These are phyloP conservation scores for Debaryomyces robertsiae DNA, from an alignment of 1,139 yeast genomes.

Conservation along the genomic window DNA sequence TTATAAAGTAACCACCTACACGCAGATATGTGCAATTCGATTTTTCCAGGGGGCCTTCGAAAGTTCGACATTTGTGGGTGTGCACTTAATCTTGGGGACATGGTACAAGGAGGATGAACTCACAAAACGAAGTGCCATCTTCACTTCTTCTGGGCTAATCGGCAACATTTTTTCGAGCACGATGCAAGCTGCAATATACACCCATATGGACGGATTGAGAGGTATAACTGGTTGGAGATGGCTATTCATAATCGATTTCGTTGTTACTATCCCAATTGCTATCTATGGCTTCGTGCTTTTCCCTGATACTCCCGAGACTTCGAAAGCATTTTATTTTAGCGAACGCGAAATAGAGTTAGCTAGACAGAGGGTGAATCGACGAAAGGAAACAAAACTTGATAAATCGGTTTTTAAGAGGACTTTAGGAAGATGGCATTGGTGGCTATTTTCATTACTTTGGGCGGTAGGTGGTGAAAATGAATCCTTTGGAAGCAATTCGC, in stretches of 20 bases:
- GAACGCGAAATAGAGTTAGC: slow-evolving; percentile 43
- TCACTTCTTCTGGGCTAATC: slow-evolving; percentile 53
- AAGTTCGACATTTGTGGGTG: slow-evolving; percentile 55
- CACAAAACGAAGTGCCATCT: slow-evolving; percentile 52
- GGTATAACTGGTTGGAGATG: slow-evolving; percentile 45
- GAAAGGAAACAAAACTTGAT: slow-evolving; percentile 40
- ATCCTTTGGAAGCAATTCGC: slow-evolving; percentile 53
- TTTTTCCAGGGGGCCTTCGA: slow-evolving; percentile 60
- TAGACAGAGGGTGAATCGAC: slow-evolving; percentile 36
- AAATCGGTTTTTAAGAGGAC: slow-evolving; percentile 50
- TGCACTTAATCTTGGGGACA: slow-evolving; percentile 53
- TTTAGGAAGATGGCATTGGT: slow-evolving; percentile 61
- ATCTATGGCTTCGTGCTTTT: slow-evolving; percentile 56
- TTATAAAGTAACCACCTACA: slow-evolving; percentile 44
- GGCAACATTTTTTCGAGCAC: slow-evolving; percentile 51
- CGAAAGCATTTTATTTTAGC: slow-evolving; percentile 33
- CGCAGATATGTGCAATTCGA: slow-evolving; percentile 52
- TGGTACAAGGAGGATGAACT: slow-evolving; percentile 56
- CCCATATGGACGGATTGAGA: slow-evolving; percentile 30
- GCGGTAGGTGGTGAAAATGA: slow-evolving; percentile 62
- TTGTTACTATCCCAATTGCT: slow-evolving; percentile 49
- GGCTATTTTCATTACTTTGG: slow-evolving; percentile 57
- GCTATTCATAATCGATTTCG: slow-evolving; percentile 41
- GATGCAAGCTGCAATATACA: slow-evolving; percentile 39
- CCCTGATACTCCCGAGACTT: slow-evolving; percentile 59